A percentile compares a stretch with the other conserved stretches of the same genome.
Conservation (phyloP, 192 early-diverging fungal genomes). For the Backusella psychrophila region DNA sequence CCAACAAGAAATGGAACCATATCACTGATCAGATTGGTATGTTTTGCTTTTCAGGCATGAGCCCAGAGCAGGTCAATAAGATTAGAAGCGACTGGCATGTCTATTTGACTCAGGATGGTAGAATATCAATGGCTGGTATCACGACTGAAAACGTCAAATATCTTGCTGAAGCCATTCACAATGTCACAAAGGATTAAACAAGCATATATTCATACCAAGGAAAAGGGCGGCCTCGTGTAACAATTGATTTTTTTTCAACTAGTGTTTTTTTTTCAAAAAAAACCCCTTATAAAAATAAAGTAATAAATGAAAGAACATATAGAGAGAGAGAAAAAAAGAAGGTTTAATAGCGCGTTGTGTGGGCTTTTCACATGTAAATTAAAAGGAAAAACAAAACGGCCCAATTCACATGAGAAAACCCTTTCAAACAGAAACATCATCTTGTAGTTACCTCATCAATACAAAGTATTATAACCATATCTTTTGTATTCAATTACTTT, state of each 20-base stretch:
- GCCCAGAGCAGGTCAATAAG: conserved; percentile 80
- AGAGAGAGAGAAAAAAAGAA: background rate
- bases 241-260: background rate
- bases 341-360: background rate
- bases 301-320: background rate
- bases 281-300: background rate
- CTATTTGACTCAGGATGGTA: conserved; percentile 93
- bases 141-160: conserved; percentile 90
- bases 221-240: background rate
- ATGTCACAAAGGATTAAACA: conserved; percentile 70
- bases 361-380: conserved; percentile 3
- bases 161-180: conserved; percentile 92
- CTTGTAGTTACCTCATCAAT: background rate
- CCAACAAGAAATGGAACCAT: conserved; percentile 81
- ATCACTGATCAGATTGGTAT: conserved; percentile 90
- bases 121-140: conserved; percentile 96
- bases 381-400: background rate
- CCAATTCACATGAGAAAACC: background rate
- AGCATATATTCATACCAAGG: background rate
- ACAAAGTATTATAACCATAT: background rate
- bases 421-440: background rate
- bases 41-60: conserved; percentile 97
- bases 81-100: conserved; percentile 83
- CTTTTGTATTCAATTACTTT: conserved; percentile 1
- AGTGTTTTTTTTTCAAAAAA: background rate